Evolutionary conservation across 306 rosid species (phyloP).

Genomic region (Arachis hypogaea): DNA sequence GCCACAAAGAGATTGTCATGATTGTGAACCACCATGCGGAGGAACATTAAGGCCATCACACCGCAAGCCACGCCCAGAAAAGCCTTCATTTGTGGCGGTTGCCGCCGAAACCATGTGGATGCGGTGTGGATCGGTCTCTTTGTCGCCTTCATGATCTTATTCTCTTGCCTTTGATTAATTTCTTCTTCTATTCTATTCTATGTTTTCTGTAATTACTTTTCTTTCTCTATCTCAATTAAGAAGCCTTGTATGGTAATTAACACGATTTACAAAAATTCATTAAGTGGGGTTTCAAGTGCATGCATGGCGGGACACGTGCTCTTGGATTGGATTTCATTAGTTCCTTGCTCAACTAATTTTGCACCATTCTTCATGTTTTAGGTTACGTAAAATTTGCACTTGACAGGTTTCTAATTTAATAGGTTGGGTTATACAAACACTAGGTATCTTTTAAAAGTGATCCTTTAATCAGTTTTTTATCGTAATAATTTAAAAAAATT

Average conservation of each 20-base stretch:
- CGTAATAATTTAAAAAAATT: no score
- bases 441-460: no score
- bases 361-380: background rate
- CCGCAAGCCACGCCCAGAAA: background rate
- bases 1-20: background rate
- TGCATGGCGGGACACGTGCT: background rate
- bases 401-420: no score
- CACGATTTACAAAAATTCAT: no score
- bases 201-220: background rate
- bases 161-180: no score
- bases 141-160: background rate
- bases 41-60: background rate
- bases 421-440: no score
- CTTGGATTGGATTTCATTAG: background rate
- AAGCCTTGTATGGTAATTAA: no score
- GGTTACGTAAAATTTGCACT: no score
- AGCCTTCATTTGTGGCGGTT: background rate
- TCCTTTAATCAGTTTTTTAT: no score
- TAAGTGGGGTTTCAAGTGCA: background rate
- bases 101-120: background rate
- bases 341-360: background rate
- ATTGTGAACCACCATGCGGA: background rate
- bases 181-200: background rate
- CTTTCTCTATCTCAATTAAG: background rate
- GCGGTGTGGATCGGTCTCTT: background rate